Percentiles rank a stretch among this genome's conserved stretches.
phyloP scores from a whole-genome alignment of 2,329 filamentous ascomycete genomes.

The Fusarium domesticum region DNA sequence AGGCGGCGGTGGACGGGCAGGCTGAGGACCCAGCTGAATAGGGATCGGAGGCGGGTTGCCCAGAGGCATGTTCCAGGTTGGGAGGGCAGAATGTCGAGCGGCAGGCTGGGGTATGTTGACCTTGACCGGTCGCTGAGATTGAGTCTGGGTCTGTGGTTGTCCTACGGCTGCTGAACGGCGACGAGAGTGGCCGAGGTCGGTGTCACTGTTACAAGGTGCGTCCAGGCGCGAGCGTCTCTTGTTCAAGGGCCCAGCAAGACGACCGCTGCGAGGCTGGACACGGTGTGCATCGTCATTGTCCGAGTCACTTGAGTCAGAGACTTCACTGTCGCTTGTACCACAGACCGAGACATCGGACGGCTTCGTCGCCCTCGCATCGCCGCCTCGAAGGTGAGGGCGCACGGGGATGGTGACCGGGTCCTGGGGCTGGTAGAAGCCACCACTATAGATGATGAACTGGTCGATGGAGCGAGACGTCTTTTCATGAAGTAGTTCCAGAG shows the following conservation, averaged over 20 bases:
- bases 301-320: constrained; percentile 25
- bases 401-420: constrained; percentile 1
- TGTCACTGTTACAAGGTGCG: constrained; percentile 7
- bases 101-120: not conserved
- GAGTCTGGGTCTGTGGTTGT: not conserved
- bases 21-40: not conserved
- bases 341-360: constrained; percentile 15
- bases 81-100: constrained; percentile 3
- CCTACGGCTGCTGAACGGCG: constrained; percentile 12
- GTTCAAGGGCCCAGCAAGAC: constrained; percentile 11
- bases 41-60: not conserved
- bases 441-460: constrained; percentile 31
- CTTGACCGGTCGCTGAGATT: constrained; percentile 6
- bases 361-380: constrained; percentile 13
- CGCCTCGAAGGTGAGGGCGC: constrained; percentile 10
- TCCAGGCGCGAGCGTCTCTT: constrained; percentile 8
- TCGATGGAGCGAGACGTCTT: constrained; percentile 40
- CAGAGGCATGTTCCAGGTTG: constrained; percentile 4
- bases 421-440: constrained; percentile 28
- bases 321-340: constrained; percentile 21
- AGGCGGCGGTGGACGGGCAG: constrained; percentile 1
- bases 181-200: constrained; percentile 1
- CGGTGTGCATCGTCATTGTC: constrained; percentile 7
- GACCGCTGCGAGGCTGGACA: constrained; percentile 9
- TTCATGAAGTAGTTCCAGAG: constrained; percentile 37